phyloP scores from a whole-genome alignment of 192 early-diverging fungal genomes.

The Coemansia guatemalensis region DNA sequence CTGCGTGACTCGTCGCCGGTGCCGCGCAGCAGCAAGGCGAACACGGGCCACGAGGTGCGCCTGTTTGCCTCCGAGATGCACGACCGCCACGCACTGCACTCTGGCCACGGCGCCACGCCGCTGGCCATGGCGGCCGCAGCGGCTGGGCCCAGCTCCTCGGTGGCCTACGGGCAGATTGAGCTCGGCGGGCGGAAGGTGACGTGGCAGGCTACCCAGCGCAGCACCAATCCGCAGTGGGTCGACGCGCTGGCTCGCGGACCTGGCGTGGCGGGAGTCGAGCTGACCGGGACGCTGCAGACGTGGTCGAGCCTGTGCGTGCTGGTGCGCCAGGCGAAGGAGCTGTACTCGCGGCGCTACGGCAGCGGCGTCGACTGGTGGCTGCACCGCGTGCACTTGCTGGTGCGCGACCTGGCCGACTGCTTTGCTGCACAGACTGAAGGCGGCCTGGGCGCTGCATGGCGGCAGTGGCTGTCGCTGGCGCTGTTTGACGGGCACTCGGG shows the following conservation, averaged over 20 bases:
- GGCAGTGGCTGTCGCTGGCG: conserved; percentile 29
- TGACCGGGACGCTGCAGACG: conserved; percentile 34
- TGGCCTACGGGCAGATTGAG: conserved; percentile 24
- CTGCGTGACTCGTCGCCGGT: conserved; percentile 30
- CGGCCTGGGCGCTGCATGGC: conserved; percentile 19
- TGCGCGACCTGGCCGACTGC: conserved; percentile 46
- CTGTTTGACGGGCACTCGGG: conserved; percentile 47
- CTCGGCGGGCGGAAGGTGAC: conserved; percentile 12
- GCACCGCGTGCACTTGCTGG: conserved; percentile 43
- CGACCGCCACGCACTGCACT: conserved; percentile 33
- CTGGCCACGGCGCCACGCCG: conserved; percentile 34
- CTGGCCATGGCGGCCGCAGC: conserved; percentile 44
- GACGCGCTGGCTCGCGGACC: conserved; percentile 12
- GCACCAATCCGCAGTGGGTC: conserved; percentile 41
- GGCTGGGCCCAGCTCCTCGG: conserved; percentile 6
- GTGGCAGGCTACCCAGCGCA: conserved; percentile 35
- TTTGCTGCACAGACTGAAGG: conserved; percentile 40
- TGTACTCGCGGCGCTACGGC: conserved; percentile 3
- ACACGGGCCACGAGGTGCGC: conserved; percentile 27
- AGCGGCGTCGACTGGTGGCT: conserved; percentile 48
- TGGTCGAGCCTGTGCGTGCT: conserved; percentile 47
- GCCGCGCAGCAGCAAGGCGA: conserved; percentile 10
- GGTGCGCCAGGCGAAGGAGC: conserved; percentile 40
- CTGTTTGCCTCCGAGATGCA: conserved; percentile 35
- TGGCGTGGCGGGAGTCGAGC: conserved; percentile 23